Conservation (phyloP, 345 rosid species). For the Ceriops tagal region DNA sequence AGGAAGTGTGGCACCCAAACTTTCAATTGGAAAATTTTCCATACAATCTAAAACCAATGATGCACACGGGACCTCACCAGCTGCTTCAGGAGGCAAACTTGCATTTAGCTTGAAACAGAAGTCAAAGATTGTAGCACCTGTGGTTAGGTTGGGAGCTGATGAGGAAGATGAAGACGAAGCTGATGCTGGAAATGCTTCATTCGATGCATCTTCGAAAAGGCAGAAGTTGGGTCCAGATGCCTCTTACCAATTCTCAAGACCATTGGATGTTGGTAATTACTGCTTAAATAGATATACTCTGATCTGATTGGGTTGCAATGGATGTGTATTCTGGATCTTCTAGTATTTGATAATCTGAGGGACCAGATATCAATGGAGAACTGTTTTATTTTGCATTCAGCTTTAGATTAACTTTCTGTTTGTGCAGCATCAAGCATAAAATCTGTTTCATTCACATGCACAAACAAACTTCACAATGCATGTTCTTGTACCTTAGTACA, state of each 20-base stretch:
- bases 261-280: constrained; percentile 79
- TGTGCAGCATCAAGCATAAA: neutral
- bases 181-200: constrained; percentile 40
- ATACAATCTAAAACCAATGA: constrained; percentile 46
- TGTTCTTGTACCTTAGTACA: neutral
- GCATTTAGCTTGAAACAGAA: constrained; percentile 97
- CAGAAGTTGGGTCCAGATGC: constrained; percentile 61
- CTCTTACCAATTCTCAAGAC: constrained; percentile 44
- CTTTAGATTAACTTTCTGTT: neutral
- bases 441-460: neutral
- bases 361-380: neutral
- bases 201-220: constrained; percentile 55
- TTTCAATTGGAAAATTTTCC: constrained; percentile 36
- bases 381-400: neutral
- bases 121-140: constrained; percentile 82
- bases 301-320: constrained; percentile 23
- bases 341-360: constrained; percentile 5
- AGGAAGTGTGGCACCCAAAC: constrained; percentile 46
- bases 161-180: constrained; percentile 76
- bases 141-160: constrained; percentile 72
- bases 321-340: constrained; percentile 21
- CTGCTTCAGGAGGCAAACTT: constrained; percentile 70
- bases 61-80: constrained; percentile 34
- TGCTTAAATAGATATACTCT: constrained; percentile 33
- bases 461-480: neutral